Evolutionary conservation across 805 yeast species (phyloP), one percentile per base, ranked within the genome.

Genomic region (Blastobotrys parvus): DNA sequence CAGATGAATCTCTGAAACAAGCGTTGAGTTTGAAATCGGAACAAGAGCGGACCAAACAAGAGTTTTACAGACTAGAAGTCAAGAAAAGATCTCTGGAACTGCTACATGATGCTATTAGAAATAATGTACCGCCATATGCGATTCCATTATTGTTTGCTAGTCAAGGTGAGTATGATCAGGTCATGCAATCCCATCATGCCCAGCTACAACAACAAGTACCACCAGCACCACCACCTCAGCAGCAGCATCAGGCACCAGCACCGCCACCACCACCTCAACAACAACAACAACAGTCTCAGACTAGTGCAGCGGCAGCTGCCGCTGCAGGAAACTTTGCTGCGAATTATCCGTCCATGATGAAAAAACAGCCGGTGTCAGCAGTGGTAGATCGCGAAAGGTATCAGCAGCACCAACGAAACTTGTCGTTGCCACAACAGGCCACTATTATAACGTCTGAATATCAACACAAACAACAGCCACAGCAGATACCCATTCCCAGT

Each of bases 1-100:
- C 80, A 5, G 82, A 81, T 43, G 67, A 69, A 6, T 71, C 87
- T 2, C 68, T 80, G 22, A 59, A 68, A 20, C 76, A 74, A 49
- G 79, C 87, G 0, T 61, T 86, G 30, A 69, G 70, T 27, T 69
- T 82, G 23, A 70, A 78, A 41, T 60, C 76, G 2, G 88, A 86
- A 57, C 90, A 82, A 56, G 96, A 89, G 58, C 70, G 73, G 35
- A 82, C 96, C 1, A 82, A 81, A 50, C 95, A 88, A 59, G 92
- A 82, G 51, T 80, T 69, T 52, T 81, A 82, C 58, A 73, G 71
- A 42, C 64, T 80, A 17, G 95, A 88, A 56, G 64, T 72, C 33
- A 68, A 81, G 20, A 71, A 72, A 34, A 71, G 74, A 44, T 72
- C 82, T 18, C 62, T 82, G 25, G 80, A 80, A 41, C 67, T 88